phyloP scores from a whole-genome alignment of 1,284 basidiomycete species.

The Microstroma glucosiphilum region DNA sequence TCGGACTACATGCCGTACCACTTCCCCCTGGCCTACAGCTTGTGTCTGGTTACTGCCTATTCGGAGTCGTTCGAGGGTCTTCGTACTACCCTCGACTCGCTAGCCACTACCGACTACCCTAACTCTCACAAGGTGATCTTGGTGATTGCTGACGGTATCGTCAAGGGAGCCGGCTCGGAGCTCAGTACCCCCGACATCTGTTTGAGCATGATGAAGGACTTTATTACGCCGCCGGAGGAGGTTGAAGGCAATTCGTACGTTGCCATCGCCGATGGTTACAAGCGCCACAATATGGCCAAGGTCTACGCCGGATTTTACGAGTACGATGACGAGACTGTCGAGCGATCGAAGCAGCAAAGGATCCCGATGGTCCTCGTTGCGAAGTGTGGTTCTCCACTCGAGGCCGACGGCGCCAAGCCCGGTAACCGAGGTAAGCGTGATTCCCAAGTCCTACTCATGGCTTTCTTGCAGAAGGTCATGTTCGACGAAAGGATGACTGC shows the following conservation, averaged over 20 bases:
- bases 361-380: constrained; percentile 92
- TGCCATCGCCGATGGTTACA: constrained; percentile 96
- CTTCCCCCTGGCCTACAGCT: constrained; percentile 87
- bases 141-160: constrained; percentile 96
- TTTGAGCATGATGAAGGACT: constrained; percentile 94
- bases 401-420: constrained; percentile 80
- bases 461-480: constrained; percentile 55
- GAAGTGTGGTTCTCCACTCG: constrained; percentile 66
- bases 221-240: constrained; percentile 73
- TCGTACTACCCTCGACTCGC: constrained; percentile 90
- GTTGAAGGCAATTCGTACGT: constrained; percentile 95
- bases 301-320: constrained; percentile 96
- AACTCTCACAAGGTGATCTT: constrained; percentile 95
- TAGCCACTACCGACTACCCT: constrained; percentile 96
- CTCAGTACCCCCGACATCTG: constrained; percentile 72
- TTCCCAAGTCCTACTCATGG: constrained; percentile 69
- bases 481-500: constrained; percentile 55
- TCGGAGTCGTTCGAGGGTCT: constrained; percentile 95
- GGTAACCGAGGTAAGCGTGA: constrained; percentile 99
- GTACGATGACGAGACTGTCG: constrained; percentile 86
- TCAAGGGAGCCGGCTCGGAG: constrained; percentile 64
- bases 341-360: constrained; percentile 89
- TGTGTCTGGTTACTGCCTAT: constrained; percentile 96
- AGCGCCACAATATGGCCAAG: constrained; percentile 98
- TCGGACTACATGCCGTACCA: constrained; percentile 89